Conservation (phyloP, 1,284 basidiomycete species). For the Fomitopsis betulina region DNA sequence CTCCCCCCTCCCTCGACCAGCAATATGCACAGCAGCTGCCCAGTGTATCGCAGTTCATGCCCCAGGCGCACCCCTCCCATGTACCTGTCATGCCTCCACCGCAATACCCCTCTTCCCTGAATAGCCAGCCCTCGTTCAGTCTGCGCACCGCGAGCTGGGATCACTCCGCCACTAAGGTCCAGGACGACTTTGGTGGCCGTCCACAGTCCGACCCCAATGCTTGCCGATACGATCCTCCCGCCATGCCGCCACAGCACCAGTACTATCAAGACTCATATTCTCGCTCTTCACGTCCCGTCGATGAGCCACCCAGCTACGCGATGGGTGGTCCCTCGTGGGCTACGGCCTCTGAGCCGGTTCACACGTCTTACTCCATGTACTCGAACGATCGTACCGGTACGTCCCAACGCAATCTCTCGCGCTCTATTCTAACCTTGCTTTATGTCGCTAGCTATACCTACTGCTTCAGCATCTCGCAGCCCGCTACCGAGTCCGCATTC, state of each 20-base stretch:
- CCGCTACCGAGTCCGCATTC: slow-evolving; percentile 8
- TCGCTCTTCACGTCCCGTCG: slow-evolving; percentile 15
- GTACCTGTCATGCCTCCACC: slow-evolving; percentile 14
- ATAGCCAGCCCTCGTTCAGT: slow-evolving; percentile 30
- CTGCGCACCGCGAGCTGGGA: slow-evolving; percentile 43
- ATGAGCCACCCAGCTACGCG: slow-evolving; percentile 24
- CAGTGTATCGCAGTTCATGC: slow-evolving; percentile 26
- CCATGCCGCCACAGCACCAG: slow-evolving; percentile 13
- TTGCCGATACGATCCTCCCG: slow-evolving; percentile 20
- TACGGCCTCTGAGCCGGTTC: slow-evolving; percentile 21
- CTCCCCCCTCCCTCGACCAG: slow-evolving; percentile 26
- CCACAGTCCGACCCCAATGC: slow-evolving; percentile 16
- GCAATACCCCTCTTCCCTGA: slow-evolving; percentile 23
- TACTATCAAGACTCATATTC: slow-evolving; percentile 23
- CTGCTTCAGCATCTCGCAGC: slow-evolving; percentile 21
- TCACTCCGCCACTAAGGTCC: slow-evolving; percentile 13
- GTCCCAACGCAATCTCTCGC: slow-evolving; percentile 10
- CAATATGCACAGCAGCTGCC: slow-evolving; percentile 37
- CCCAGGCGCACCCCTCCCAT: slow-evolving; percentile 22
- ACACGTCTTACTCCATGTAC: slow-evolving; percentile 37
- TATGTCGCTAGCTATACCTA: slow-evolving; percentile 13
- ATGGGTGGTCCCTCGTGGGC: slow-evolving; percentile 23
- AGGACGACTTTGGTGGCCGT: slow-evolving; percentile 15
- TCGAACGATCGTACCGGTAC: slow-evolving; percentile 42
- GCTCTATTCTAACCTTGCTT: slow-evolving; percentile 6